Evolutionary conservation across 2,329 filamentous ascomycete genomes (phyloP), one percentile per base, ranked within the genome.

Genomic region (Zymoseptoria brevis): DNA sequence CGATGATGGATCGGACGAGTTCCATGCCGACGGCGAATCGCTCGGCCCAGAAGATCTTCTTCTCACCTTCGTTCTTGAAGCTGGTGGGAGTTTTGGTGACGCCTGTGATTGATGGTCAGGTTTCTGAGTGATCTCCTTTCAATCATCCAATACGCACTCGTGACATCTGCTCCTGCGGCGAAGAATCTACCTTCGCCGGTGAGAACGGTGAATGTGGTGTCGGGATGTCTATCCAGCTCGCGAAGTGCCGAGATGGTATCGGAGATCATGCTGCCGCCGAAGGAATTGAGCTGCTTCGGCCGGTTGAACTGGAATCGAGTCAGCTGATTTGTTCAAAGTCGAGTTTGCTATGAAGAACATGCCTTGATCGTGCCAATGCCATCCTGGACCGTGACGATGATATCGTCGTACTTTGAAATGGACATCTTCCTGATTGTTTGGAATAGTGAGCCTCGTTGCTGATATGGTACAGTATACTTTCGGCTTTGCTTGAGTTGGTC

Each of bases 101-200:
- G 35, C 54, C 64, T 64, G 26, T 24, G 11, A 35, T 4, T 1
- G 16, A 5, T 19, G 19, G 22, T 52, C 21, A n/a, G n/a, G n/a
- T n/a, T n/a, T n/a, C n/a, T n/a, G n/a, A n/a, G n/a, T n/a, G n/a
- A n/a, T n/a, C n/a, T n/a, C n/a, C n/a, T n/a, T n/a, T n/a, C n/a
- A n/a, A n/a, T n/a, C 8, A 1, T 7, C 16, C 8, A 26, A 48
- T 21, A 49, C 55, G 9, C 24, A 62, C 65, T 60, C 19, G 60
- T 67, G 48, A 69, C 67, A 58, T 69, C 67, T 50, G 67, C 67
- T 16, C 67, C 67, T 24, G 67, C 57, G 11, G 63, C 61, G 55
- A 69, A 69, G 57, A 69, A 69, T 52, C 67, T 60, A 8, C 67
- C 67, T 54, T 68, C 66, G 56, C 67, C 67, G 7, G 67, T 69